These are phyloP conservation scores for Phlyctochytrium planicorne DNA, from an alignment of 192 early-diverging fungal species.

Conservation along the genomic window DNA sequence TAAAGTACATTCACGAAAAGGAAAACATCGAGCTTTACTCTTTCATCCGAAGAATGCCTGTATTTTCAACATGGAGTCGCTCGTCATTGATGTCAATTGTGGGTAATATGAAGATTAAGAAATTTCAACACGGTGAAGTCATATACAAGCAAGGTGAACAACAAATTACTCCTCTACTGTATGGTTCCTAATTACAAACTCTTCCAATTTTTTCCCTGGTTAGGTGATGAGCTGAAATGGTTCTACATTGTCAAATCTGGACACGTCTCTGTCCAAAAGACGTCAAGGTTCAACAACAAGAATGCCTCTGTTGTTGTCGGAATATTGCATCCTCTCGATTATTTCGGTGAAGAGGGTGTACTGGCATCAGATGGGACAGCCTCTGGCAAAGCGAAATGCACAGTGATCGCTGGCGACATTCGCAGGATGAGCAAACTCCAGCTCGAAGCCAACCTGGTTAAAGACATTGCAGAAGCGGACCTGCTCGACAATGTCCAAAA, in stretches of 20 bases:
- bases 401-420: constrained; percentile 22
- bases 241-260: constrained; percentile 35
- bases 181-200: background rate
- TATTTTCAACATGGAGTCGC: constrained; percentile 29
- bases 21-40: constrained; percentile 34
- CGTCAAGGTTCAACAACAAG: background rate
- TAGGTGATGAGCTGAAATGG: constrained; percentile 10
- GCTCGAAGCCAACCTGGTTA: background rate
- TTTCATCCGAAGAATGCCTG: constrained; percentile 36
- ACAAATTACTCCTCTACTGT: background rate
- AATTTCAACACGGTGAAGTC: constrained; percentile 11
- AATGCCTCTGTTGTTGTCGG: constrained; percentile 22
- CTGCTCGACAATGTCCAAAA: background rate
- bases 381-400: background rate
- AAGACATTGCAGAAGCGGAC: background rate
- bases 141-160: constrained; percentile 23
- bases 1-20: constrained; percentile 42
- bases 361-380: constrained; percentile 1
- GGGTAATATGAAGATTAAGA: constrained; percentile 19
- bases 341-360: constrained; percentile 44
- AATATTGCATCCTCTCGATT: constrained; percentile 12
- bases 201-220: background rate
- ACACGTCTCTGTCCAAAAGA: constrained; percentile 19
- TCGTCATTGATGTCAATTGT: constrained; percentile 27
- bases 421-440: background rate